Evolutionary conservation across 768 basidiomycete species (phyloP).

Genomic region (Tricholoma flavovirens): DNA sequence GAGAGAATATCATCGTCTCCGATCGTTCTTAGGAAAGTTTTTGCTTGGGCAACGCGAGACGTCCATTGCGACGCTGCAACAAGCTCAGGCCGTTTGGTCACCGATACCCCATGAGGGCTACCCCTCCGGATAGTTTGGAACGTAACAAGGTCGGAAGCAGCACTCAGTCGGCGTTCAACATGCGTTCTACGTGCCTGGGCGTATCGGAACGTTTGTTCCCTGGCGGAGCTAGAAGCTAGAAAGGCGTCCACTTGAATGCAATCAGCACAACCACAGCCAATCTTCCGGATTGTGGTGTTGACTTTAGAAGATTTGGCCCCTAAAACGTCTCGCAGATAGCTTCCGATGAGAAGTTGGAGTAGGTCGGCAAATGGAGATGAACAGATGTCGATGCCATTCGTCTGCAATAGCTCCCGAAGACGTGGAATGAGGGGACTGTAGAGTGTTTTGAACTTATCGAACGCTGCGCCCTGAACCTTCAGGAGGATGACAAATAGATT

Average conservation of each 20-base stretch:
- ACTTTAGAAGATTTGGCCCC: conserved; percentile 15
- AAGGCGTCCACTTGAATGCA: conserved; percentile 24
- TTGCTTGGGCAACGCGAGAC: conserved; percentile 18
- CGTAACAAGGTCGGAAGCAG: conserved; percentile 20
- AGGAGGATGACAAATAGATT: conserved; percentile 20
- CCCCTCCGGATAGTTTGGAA: conserved; percentile 18
- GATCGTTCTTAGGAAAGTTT: conserved; percentile 21
- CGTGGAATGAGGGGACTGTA: conserved; percentile 22
- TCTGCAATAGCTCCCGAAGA: conserved; percentile 11
- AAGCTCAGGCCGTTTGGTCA: conserved; percentile 22
- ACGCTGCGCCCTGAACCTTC: conserved; percentile 8
- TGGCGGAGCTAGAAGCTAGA: conserved; percentile 13
- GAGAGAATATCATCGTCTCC: conserved; percentile 21
- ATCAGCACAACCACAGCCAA: conserved; percentile 28
- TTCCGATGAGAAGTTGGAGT: conserved; percentile 22
- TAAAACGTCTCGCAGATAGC: conserved; percentile 24
- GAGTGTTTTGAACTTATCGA: conserved; percentile 19
- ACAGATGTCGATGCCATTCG: conserved; percentile 12
- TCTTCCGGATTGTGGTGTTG: conserved; percentile 17
- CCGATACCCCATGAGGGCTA: conserved; percentile 22
- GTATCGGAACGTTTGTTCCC: conserved; percentile 14
- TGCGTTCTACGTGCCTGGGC: conserved; percentile 18
- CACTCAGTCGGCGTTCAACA: conserved; percentile 15
- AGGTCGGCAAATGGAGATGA: conserved; percentile 25
- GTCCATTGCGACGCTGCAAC: conserved; percentile 18